A percentile compares a stretch with the other conserved stretches of the same genome.
Evolutionary conservation across 371 early-diverging fungal species (phyloP).

Genomic region (Mortierella polycephala): DNA sequence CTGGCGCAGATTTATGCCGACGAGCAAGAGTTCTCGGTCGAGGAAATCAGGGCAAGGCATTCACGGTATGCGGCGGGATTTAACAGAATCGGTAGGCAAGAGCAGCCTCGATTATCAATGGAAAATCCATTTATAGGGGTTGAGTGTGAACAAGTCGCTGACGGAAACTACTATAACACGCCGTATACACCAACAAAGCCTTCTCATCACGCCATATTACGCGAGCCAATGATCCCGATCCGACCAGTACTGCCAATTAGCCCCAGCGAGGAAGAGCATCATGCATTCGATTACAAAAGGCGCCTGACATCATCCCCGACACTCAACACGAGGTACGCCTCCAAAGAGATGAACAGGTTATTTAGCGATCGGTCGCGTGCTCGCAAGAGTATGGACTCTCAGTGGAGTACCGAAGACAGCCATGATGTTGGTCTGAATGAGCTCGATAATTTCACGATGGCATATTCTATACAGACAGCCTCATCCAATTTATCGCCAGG

Average conservation of each 20-base stretch:
- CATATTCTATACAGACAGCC: constrained; percentile 20
- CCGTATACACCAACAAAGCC: background rate
- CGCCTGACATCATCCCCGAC: constrained; percentile 29
- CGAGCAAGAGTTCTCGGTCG: constrained; percentile 22
- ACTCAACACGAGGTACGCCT: constrained; percentile 34
- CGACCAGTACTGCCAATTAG: constrained; percentile 11
- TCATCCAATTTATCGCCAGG: constrained; percentile 2
- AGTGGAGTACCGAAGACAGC: constrained; percentile 26
- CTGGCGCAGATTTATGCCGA: constrained; percentile 16
- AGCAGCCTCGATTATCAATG: background rate
- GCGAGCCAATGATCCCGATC: background rate
- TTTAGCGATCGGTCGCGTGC: constrained; percentile 40
- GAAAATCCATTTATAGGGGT: background rate
- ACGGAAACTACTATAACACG: too few species aligned
- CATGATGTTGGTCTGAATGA: constrained; percentile 14
- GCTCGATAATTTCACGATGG: constrained; percentile 18
- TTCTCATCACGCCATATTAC: background rate
- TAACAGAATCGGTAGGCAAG: background rate
- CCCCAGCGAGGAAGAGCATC: constrained; percentile 16
- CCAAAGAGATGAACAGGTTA: constrained; percentile 42
- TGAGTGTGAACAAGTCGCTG: background rate
- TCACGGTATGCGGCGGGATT: constrained; percentile 1
- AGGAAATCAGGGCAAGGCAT: constrained; percentile 30
- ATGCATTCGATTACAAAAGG: background rate
- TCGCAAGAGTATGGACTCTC: constrained; percentile 24